Conservation (phyloP, 495 filamentous ascomycete genomes). For the Platismatia glauca region DNA sequence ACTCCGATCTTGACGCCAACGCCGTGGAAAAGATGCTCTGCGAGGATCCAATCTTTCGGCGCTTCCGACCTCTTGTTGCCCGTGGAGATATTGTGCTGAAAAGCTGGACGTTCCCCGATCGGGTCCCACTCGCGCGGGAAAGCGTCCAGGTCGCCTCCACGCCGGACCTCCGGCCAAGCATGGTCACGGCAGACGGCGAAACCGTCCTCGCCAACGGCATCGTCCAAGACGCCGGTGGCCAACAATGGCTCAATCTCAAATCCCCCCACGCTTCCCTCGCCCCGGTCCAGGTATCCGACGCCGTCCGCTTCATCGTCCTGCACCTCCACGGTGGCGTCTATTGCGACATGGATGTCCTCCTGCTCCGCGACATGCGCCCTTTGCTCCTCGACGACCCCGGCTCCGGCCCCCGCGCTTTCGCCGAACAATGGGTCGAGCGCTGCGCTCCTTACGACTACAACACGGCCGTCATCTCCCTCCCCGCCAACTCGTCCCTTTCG, state of each 20-base stretch:
- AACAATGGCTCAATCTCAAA: constrained; percentile 14
- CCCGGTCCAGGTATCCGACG: constrained; percentile 35
- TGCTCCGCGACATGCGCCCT: constrained; percentile 48
- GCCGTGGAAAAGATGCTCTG: constrained; percentile 42
- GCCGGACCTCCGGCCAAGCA: constrained; percentile 4
- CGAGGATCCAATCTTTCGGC: constrained; percentile 41
- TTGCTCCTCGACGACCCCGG: constrained; percentile 35
- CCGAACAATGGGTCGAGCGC: constrained; percentile 50
- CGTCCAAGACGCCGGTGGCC: constrained; percentile 47
- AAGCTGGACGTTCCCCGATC: constrained; percentile 44
- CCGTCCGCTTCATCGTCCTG: constrained; percentile 47
- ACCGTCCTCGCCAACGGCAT: constrained; percentile 49
- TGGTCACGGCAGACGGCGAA: constrained; percentile 45
- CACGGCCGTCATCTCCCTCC: constrained; percentile 48
- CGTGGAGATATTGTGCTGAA: constrained; percentile 45
- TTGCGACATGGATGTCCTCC: constrained; percentile 50
- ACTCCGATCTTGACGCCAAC: constrained; percentile 39
- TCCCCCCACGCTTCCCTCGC: constrained; percentile 24
- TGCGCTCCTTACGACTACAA: constrained; percentile 47
- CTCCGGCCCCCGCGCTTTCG: constrained; percentile 40
- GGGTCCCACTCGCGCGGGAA: constrained; percentile 39
- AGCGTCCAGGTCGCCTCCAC: not conserved
- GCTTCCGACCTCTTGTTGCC: constrained; percentile 45
- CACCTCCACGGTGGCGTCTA: constrained; percentile 49
- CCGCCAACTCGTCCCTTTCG: constrained; percentile 46